These are phyloP conservation scores for Chaetomiaceae sp. DNA, from an alignment of 2,329 filamentous ascomycete species.

Conservation along the genomic window DNA sequence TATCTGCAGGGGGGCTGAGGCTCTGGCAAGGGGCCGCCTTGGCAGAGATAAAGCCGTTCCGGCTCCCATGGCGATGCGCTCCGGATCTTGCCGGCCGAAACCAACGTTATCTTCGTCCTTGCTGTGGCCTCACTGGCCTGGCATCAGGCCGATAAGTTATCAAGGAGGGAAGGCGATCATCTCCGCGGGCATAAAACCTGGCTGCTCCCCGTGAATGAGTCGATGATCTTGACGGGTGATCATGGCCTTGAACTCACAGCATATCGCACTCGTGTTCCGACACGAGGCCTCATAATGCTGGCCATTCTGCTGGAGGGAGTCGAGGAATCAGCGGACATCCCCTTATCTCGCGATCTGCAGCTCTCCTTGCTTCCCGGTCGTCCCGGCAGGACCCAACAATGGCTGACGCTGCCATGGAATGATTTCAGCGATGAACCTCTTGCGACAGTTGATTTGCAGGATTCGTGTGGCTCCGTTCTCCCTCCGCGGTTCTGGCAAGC, in stretches of 20 bases:
- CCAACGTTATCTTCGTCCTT: slow-evolving; percentile 3
- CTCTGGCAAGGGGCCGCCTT: slow-evolving; percentile 12
- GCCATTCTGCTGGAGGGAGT: too few species aligned
- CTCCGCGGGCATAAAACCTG: slow-evolving; percentile 14
- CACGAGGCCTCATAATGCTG: too few species aligned
- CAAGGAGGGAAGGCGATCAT: background rate
- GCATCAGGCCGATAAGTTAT: background rate
- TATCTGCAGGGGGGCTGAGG: slow-evolving; percentile 13
- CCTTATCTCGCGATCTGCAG: background rate
- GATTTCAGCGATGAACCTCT: too few species aligned
- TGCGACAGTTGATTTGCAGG: too few species aligned
- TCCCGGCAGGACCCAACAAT: background rate
- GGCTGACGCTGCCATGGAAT: too few species aligned
- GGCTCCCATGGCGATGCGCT: background rate
- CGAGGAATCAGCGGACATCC: background rate
- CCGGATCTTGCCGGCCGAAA: slow-evolving; percentile 4
- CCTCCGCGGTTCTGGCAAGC: too few species aligned
- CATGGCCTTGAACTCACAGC: too few species aligned
- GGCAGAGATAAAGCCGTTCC: slow-evolving; percentile 17
- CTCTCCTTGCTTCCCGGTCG: too few species aligned
- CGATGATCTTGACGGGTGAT: background rate
- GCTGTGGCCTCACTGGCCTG: too few species aligned
- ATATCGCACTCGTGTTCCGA: background rate
- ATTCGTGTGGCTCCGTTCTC: too few species aligned
- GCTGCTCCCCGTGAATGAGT: background rate